Percentiles rank a stretch among this genome's conserved stretches.
phyloP scores from a whole-genome alignment of 78 protist genomes.

The Dictyostelium brefeldianum region DNA sequence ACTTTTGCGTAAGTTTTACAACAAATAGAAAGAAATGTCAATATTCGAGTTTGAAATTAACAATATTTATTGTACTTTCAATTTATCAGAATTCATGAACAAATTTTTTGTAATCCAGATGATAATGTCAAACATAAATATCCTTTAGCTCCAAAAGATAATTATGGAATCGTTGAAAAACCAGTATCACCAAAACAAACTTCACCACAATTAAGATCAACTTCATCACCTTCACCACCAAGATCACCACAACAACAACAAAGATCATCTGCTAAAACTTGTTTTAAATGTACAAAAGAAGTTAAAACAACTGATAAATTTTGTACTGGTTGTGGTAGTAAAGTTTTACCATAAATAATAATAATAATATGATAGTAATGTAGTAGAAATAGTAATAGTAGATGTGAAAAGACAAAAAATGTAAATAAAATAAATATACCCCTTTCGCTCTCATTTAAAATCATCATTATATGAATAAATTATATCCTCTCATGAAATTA shows the following conservation, averaged over 20 bases:
- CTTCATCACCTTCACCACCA: background rate
- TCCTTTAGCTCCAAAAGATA: conserved; percentile 58
- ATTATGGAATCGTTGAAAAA: background rate
- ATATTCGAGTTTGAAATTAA: background rate
- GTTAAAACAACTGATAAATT: background rate
- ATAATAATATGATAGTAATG: background rate
- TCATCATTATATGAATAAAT: no score
- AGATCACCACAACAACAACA: background rate
- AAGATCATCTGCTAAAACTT: background rate
- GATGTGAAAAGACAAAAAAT: no score
- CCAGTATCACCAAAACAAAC: background rate
- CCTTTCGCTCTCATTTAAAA: no score
- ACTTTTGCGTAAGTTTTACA: conserved; percentile 22
- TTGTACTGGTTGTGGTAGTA: conserved; percentile 17
- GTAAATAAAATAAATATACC: no score
- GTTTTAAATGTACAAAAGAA: background rate
- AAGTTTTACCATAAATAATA: background rate
- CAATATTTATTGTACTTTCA: no score
- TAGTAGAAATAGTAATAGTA: no score
- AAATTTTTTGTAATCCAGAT: conserved; percentile 52
- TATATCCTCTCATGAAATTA: no score
- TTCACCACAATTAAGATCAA: background rate
- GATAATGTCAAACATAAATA: conserved; percentile 38
- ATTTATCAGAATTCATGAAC: conserved; percentile 43
- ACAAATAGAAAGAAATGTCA: background rate